Percentiles rank a stretch among this genome's conserved stretches.
Evolutionary conservation across 2,329 filamentous ascomycete species (phyloP).

Genomic region (Xylaria sp.): DNA sequence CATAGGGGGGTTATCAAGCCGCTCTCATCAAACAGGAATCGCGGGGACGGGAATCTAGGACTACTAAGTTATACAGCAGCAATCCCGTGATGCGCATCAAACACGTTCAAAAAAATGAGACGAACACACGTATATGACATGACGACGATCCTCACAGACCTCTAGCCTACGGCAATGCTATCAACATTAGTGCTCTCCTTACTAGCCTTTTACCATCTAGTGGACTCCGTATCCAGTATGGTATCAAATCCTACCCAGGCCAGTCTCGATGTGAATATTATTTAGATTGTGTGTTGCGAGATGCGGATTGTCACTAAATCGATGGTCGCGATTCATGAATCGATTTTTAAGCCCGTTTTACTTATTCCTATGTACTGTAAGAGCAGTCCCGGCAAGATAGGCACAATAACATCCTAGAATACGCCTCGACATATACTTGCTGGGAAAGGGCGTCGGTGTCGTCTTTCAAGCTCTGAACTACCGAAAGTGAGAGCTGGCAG

Average conservation of each 20-base stretch:
- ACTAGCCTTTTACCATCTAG: slow-evolving; percentile 7
- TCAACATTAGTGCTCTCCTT: background rate
- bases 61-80: slow-evolving; percentile 1
- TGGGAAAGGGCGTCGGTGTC: background rate
- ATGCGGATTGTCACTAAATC: background rate
- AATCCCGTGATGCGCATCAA: slow-evolving; percentile 26
- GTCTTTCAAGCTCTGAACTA: slow-evolving; percentile 16
- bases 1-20: background rate
- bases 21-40: background rate
- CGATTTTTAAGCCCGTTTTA: too few species aligned
- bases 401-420: background rate
- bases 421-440: background rate
- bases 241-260: background rate
- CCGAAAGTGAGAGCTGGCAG: slow-evolving; percentile 20
- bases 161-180: background rate
- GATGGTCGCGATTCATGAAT: background rate
- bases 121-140: slow-evolving; percentile 9
- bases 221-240: background rate
- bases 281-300: background rate
- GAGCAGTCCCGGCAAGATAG: background rate
- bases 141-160: slow-evolving; percentile 2
- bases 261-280: background rate
- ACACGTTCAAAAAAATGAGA: slow-evolving; percentile 29
- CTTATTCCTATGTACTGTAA: too few species aligned
- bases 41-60: background rate